phyloP scores from a whole-genome alignment of 352 stramenopile genomes.

The Globisporangium abappressorium region DNA sequence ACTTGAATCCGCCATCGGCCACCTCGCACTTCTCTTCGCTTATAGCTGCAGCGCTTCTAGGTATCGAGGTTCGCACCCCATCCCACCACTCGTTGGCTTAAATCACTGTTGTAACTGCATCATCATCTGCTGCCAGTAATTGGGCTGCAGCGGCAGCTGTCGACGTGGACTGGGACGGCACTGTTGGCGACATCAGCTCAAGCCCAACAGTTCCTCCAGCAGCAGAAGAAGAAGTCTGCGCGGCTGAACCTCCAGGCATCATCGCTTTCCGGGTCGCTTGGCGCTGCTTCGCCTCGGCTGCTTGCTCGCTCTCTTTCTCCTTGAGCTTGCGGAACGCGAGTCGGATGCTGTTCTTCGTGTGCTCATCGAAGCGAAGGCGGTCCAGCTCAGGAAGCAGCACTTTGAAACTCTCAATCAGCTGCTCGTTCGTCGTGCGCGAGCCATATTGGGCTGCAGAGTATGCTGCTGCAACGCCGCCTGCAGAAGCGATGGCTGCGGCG shows the following conservation, averaged over 20 bases:
- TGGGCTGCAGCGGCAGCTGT: neutral
- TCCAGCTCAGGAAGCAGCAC: constrained; percentile 49
- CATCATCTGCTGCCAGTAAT: neutral
- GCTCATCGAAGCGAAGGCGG: constrained; percentile 51
- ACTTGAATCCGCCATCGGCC: neutral
- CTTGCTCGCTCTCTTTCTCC: constrained; percentile 18
- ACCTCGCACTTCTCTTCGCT: neutral
- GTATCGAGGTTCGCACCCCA: neutral
- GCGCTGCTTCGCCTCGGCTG: constrained; percentile 12
- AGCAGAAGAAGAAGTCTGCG: neutral
- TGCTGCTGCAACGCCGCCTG: neutral
- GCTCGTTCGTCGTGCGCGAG: constrained; percentile 35
- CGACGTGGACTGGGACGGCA: neutral
- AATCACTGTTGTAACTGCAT: neutral
- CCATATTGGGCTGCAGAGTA: constrained; percentile 7
- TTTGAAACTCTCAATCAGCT: constrained; percentile 47
- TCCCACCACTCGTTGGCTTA: neutral
- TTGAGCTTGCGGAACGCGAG: constrained; percentile 47
- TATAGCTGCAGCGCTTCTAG: neutral
- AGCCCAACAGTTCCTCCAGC: neutral
- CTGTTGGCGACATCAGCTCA: neutral
- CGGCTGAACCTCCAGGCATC: neutral
- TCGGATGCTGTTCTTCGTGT: constrained; percentile 61
- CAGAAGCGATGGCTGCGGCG: neutral
- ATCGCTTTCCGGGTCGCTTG: constrained; percentile 9